A percentile compares a stretch with the other conserved stretches of the same genome.
phyloP scores from a whole-genome alignment of 2,329 filamentous ascomycete genomes.

The Cephalotrichum gorgonifer region DNA sequence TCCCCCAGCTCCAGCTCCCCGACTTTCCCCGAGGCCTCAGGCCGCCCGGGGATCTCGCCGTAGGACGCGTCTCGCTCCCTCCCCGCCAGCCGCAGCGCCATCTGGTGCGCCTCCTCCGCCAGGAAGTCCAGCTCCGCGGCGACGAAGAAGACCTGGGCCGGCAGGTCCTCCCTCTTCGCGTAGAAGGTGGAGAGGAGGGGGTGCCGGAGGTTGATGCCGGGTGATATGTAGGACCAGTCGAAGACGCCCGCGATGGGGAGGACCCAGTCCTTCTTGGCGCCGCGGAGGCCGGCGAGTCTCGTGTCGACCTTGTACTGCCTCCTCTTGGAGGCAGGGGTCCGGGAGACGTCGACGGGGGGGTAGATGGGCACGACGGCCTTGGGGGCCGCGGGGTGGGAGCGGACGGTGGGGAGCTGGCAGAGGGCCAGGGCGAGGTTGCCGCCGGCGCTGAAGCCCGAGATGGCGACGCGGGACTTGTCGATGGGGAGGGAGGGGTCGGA shows the following conservation, averaged over 20 bases:
- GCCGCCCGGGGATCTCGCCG: conserved; percentile 6
- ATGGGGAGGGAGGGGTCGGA: conserved; percentile 32
- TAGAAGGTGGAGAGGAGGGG: conserved; percentile 22
- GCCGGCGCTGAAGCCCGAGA: conserved; percentile 41
- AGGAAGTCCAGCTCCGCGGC: conserved; percentile 27
- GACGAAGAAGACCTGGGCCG: conserved; percentile 23
- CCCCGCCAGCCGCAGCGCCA: conserved; percentile 12
- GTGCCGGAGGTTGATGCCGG: conserved; percentile 19
- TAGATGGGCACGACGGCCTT: conserved; percentile 31
- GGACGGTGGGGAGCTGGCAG: conserved; percentile 25
- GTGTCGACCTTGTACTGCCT: conserved; percentile 15
- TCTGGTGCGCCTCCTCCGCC: conserved; percentile 10
- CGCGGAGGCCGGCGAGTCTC: conserved; percentile 10
- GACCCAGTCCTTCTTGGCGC: conserved; percentile 9
- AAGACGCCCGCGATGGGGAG: conserved; percentile 15
- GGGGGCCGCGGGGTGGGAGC: conserved; percentile 12
- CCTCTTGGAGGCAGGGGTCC: conserved; percentile 11
- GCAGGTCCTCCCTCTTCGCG: conserved; percentile 18
- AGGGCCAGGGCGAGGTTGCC: conserved; percentile 34
- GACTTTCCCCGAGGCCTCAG: conserved; percentile 6
- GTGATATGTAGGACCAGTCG: conserved; percentile 21
- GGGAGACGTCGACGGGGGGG: conserved; percentile 23
- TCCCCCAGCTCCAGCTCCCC: conserved; percentile 15
- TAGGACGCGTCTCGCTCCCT: conserved; percentile 2
- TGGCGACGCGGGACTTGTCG: conserved; percentile 26